Conservation (phyloP, 352 stramenopile genomes). For the Pythium pyrilobum region DNA sequence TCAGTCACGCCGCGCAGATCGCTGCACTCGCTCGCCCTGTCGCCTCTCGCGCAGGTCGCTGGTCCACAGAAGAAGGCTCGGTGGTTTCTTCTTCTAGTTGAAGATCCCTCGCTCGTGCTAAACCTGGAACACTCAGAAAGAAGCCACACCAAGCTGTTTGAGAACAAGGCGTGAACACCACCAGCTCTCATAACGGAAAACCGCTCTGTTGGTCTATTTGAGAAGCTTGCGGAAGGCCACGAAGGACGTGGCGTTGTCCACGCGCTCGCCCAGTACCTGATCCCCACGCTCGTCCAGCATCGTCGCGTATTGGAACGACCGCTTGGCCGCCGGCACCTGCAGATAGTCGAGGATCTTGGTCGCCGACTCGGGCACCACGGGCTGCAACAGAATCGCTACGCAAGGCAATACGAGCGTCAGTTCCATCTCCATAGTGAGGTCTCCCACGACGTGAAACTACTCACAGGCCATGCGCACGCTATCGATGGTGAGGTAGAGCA, state of each 20-base stretch:
- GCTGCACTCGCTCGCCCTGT: too few relatives aligned
- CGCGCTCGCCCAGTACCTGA: slow-evolving; percentile 23
- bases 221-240: slow-evolving; percentile 62
- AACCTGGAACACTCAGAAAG: too few relatives aligned
- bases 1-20: too few relatives aligned
- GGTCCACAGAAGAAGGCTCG: too few relatives aligned
- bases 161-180: background rate
- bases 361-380: slow-evolving; percentile 50
- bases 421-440: too few relatives aligned
- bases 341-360: slow-evolving; percentile 72
- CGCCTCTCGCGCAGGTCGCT: too few relatives aligned
- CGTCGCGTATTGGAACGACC: slow-evolving; percentile 46
- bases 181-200: background rate
- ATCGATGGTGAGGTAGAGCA: slow-evolving; percentile 72
- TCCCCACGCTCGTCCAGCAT: slow-evolving; percentile 33
- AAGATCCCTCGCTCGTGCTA: too few relatives aligned
- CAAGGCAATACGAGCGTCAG: background rate
- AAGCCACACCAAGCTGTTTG: too few relatives aligned
- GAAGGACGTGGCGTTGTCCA: slow-evolving; percentile 64
- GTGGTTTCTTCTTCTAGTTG: too few relatives aligned
- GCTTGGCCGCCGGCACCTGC: slow-evolving; percentile 36
- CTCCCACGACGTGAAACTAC: too few relatives aligned
- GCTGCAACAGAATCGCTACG: slow-evolving; percentile 68
- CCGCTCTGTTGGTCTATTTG: slow-evolving; percentile 13
- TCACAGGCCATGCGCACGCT: slow-evolving; percentile 65